Conservation (phyloP, 768 basidiomycete species). For the Coprinellus micaceus region DNA sequence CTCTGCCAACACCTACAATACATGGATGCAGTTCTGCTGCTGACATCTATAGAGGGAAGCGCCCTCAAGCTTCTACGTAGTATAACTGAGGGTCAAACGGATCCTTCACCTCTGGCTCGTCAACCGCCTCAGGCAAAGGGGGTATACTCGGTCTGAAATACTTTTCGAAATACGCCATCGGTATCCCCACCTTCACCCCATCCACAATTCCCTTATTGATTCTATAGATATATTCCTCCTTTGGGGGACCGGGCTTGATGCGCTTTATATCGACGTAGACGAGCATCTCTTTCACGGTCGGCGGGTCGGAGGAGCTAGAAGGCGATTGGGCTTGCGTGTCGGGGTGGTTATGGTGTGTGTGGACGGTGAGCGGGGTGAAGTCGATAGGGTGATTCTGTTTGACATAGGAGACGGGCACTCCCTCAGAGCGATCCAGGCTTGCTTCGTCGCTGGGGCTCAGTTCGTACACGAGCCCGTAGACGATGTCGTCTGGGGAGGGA, state of each 20-base stretch:
- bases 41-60: too few species aligned
- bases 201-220: slow-evolving; percentile 46
- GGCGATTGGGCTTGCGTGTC: neutral
- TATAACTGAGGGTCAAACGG: neutral
- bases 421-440: slow-evolving; percentile 42
- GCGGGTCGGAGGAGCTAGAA: slow-evolving; percentile 13
- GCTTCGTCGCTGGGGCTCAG: slow-evolving; percentile 38
- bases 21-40: too few species aligned
- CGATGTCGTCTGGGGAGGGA: slow-evolving; percentile 36
- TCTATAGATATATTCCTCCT: slow-evolving; percentile 41
- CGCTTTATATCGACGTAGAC: slow-evolving; percentile 40
- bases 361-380: slow-evolving; percentile 10
- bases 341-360: neutral
- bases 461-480: slow-evolving; percentile 42
- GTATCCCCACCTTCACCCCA: slow-evolving; percentile 35
- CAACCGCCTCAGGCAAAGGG: neutral
- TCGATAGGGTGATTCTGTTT: slow-evolving; percentile 32
- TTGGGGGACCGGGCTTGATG: slow-evolving; percentile 27
- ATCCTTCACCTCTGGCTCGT: neutral
- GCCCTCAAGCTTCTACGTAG: neutral
- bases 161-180: slow-evolving; percentile 40
- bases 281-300: slow-evolving; percentile 16
- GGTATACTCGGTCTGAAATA: slow-evolving; percentile 43
- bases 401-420: slow-evolving; percentile 32
- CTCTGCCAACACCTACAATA: too few species aligned